These are phyloP conservation scores for Fusarium mundagurra DNA, from an alignment of 2,329 filamentous ascomycete species.

Conservation along the genomic window DNA sequence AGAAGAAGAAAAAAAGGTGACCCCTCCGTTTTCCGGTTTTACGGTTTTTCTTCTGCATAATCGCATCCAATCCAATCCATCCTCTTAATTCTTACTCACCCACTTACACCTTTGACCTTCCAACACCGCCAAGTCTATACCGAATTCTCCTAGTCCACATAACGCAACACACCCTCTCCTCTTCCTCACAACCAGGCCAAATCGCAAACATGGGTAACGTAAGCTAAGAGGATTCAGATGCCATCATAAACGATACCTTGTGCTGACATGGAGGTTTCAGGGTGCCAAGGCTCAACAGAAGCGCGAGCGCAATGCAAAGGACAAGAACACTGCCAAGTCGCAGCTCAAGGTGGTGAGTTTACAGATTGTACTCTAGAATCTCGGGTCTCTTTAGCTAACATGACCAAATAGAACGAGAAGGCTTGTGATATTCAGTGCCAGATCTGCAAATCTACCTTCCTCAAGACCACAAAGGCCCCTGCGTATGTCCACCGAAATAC, in stretches of 20 bases:
- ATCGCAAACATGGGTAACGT: conserved; percentile 51
- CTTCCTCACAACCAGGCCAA: conserved; percentile 11
- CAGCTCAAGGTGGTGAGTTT: conserved; percentile 74
- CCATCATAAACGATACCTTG: not conserved
- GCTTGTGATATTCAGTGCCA: conserved; percentile 82
- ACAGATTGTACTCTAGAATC: not conserved
- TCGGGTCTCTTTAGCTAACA: conserved; percentile 20
- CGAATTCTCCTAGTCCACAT: conserved; percentile 2
- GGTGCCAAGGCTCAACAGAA: conserved; percentile 76
- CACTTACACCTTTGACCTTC: conserved; percentile 7
- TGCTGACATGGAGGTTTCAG: conserved; percentile 48
- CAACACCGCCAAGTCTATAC: conserved; percentile 33
- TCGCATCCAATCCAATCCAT: conserved; percentile 6
- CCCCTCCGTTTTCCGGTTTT: conserved; percentile 34
- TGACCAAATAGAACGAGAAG: conserved; percentile 67
- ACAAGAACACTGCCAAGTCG: conserved; percentile 67
- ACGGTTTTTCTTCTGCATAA: conserved; percentile 4
- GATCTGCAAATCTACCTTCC: conserved; percentile 80
- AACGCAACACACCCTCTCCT: not conserved
- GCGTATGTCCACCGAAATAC: conserved; percentile 60
- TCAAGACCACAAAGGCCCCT: conserved; percentile 78
- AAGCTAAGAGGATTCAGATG: conserved; percentile 17
- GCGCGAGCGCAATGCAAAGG: conserved; percentile 76
- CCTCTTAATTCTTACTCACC: conserved; percentile 14
- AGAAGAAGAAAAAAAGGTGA: not conserved